These are phyloP conservation scores for Apiospora hydei DNA, from an alignment of 2,329 filamentous ascomycete genomes.

Conservation along the genomic window DNA sequence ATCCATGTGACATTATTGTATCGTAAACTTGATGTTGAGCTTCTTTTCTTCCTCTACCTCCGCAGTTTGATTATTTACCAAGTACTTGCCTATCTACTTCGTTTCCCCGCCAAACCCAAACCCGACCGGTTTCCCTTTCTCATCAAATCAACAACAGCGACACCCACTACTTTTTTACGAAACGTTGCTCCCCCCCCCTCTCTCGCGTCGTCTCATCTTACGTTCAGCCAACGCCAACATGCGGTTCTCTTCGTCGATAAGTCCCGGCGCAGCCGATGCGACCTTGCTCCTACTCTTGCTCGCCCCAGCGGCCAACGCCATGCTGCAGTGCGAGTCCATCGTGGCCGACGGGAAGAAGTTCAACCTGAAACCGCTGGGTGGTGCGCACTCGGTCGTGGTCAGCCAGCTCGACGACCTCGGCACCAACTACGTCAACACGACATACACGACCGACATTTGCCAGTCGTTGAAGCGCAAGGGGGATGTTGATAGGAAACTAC, in stretches of 20 bases:
- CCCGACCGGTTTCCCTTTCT: neutral
- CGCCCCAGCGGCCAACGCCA: conserved; percentile 51
- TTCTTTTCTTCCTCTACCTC: conserved; percentile 19
- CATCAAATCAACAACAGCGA: neutral
- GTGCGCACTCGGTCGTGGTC: conserved; percentile 73
- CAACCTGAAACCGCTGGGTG: conserved; percentile 68
- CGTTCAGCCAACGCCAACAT: conserved; percentile 39
- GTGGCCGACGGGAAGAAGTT: conserved; percentile 66
- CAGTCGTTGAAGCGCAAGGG: conserved; percentile 68
- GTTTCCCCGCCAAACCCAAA: neutral
- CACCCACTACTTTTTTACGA: neutral
- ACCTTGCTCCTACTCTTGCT: conserved; percentile 47
- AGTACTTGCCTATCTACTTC: neutral
- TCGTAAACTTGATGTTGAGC: conserved; percentile 13
- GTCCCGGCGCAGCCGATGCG: conserved; percentile 40
- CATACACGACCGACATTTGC: conserved; percentile 84
- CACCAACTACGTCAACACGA: conserved; percentile 71
- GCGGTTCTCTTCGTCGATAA: conserved; percentile 47
- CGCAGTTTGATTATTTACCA: neutral
- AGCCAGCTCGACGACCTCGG: conserved; percentile 59
- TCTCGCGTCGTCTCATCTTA: neutral
- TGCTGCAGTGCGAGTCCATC: conserved; percentile 69
- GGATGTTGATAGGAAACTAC: conserved; percentile 59
- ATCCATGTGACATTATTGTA: conserved; percentile 16
- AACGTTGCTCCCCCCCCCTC: neutral